Base-by-base conservation (phyloP, 2,329 filamentous ascomycete species). In the Lecanicillium sp. region DNA sequence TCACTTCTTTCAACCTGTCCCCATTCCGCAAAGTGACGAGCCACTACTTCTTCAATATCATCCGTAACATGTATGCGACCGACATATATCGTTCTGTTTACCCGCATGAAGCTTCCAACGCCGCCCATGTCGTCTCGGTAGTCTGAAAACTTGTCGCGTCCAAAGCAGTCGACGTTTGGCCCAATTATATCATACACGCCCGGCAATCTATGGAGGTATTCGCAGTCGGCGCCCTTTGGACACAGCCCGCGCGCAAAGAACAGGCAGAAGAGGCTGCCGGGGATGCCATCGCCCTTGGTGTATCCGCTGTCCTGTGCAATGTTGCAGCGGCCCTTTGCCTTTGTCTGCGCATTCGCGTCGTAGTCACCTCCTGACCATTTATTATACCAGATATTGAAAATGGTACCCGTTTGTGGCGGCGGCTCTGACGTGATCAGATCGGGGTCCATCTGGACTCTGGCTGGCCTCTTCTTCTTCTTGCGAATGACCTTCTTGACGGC, bases 341-440 rank as follows among this genome's bases (percentile, higher is more conserved):
- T 76, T 16, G 81, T 84, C 56, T 95, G 83, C 27, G 83, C 86
- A 51, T 89, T 87, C 67, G 94, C 88, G 56, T 96, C 90, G 44
- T 88, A 78, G 62, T 98, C 92, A 54, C 92, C 92, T 48, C 92
- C 92, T 1, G 82, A 84, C 89, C 90, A 96, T 64, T 95, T 96
- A 68, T 95, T 95, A 66, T 95, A 95, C 90, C 89, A 95, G 54
- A 94, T 94, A 63, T 98, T 98, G 73, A 92, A 98, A 42, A 89
- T 87, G 0, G 86, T 94, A 38, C 92, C 92, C 0, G 90, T 96
- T 54, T 96, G 89, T 2, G 86, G 85, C 13, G 89, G 87, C 4
- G 85, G 83, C 51, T 95, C 87, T 25, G 82, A 82, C 51, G 83
- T 85, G 63, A 94, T 75, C 31, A 81, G 81, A 29, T 83, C 79